phyloP scores from a whole-genome alignment of 2,329 filamentous ascomycete species.

The Ascochyta viciae-villosae region DNA sequence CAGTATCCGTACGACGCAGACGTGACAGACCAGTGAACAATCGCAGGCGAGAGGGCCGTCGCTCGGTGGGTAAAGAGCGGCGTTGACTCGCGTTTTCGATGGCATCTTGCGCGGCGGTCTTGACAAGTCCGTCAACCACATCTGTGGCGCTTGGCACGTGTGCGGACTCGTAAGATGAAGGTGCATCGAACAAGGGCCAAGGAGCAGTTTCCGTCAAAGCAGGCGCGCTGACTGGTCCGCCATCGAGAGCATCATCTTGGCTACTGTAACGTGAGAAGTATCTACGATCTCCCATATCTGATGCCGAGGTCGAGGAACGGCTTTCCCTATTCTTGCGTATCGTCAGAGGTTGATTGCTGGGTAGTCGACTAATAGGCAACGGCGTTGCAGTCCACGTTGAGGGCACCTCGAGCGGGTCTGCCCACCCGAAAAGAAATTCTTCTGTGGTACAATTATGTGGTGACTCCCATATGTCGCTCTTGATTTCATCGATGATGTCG shows the following conservation, averaged over 20 bases:
- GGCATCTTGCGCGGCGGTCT: slow-evolving; percentile 19
- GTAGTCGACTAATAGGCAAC: slow-evolving; percentile 39
- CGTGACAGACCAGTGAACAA: slow-evolving; percentile 30
- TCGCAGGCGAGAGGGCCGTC: slow-evolving; percentile 30
- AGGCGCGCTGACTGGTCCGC: slow-evolving; percentile 12
- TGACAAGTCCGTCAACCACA: slow-evolving; percentile 6
- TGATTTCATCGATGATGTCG: slow-evolving; percentile 47
- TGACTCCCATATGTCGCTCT: slow-evolving; percentile 35
- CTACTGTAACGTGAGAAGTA: slow-evolving; percentile 22
- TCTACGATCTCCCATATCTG: slow-evolving; percentile 27
- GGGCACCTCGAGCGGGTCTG: slow-evolving; percentile 25
- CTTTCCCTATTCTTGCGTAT: slow-evolving; percentile 44
- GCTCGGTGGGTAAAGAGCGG: slow-evolving; percentile 12
- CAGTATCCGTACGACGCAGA: slow-evolving; percentile 29
- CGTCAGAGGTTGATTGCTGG: slow-evolving; percentile 39
- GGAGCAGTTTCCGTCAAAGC: slow-evolving; percentile 1
- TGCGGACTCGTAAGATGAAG: background rate
- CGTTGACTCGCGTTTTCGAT: slow-evolving; percentile 8
- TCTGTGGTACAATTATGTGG: slow-evolving; percentile 23
- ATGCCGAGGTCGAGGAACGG: slow-evolving; percentile 37
- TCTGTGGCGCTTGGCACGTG: background rate
- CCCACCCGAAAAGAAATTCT: slow-evolving; percentile 22
- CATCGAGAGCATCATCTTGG: slow-evolving; percentile 13
- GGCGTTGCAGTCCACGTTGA: slow-evolving; percentile 35
- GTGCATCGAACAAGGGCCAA: slow-evolving; percentile 24